Conservation (phyloP, 2,329 filamentous ascomycete genomes). For the Pseudogymnoascus sp. region DNA sequence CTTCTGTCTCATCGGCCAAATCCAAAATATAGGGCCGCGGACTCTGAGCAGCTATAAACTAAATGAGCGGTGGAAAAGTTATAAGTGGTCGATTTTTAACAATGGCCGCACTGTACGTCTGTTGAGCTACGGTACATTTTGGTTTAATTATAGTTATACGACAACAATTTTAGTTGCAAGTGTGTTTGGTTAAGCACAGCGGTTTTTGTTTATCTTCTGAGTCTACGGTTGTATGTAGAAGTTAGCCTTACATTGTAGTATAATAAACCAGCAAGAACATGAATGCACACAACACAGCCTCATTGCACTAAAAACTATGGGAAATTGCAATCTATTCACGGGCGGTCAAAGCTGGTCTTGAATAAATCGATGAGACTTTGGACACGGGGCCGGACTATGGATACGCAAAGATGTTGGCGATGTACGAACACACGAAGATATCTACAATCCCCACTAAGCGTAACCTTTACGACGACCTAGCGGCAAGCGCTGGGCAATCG, state of each 20-base stretch:
- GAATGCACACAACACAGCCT: not conserved
- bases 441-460: not conserved
- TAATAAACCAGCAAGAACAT: not conserved
- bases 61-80: conserved; percentile 2
- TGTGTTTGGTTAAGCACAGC: not conserved
- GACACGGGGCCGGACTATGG: not conserved
- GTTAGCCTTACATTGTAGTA: not conserved
- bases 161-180: not conserved
- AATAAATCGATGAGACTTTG: not conserved
- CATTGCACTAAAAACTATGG: not conserved
- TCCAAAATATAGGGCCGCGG: not conserved
- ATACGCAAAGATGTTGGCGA: not conserved
- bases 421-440: not conserved
- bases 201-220: not conserved
- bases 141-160: not conserved
- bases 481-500: not conserved
- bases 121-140: not conserved
- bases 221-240: not conserved
- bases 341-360: not conserved
- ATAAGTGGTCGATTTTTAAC: not conserved
- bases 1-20: not conserved
- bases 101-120: not conserved
- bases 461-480: not conserved
- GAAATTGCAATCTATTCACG: not conserved
- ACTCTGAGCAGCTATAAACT: not conserved